These are phyloP conservation scores for Citrullus colocynthis DNA, from an alignment of 306 rosid species.

Conservation along the genomic window DNA sequence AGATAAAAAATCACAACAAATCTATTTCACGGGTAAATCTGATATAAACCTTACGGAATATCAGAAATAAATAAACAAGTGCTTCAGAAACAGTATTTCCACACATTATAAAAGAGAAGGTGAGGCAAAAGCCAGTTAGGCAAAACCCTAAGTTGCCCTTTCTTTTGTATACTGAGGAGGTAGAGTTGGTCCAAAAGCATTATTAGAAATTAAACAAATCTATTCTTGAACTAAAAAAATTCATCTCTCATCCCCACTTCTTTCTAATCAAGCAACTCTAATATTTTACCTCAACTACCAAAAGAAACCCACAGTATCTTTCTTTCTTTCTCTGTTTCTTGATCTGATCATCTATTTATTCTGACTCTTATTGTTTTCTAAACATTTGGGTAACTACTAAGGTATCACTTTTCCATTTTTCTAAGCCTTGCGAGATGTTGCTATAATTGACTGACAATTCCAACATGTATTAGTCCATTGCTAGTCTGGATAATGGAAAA, in stretches of 20 bases:
- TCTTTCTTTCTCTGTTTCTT: not conserved
- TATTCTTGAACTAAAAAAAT: not conserved
- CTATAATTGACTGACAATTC: not conserved
- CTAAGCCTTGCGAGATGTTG: not conserved
- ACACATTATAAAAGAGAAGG: not conserved
- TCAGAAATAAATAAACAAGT: not conserved
- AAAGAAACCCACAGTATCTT: not conserved
- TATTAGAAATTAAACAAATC: not conserved
- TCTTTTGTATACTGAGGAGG: not conserved
- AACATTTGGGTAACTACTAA: not conserved
- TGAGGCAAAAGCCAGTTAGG: not conserved
- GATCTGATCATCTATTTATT: not conserved
- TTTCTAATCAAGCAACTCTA: not conserved
- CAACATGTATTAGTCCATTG: not conserved
- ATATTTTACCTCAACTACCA: not conserved
- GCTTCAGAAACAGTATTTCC: not conserved
- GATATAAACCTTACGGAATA: not conserved
- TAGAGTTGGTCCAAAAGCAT: not conserved
- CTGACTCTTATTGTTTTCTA: not conserved
- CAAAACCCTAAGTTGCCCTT: not conserved
- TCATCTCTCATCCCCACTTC: not conserved
- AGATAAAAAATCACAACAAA: not conserved
- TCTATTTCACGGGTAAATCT: not conserved
- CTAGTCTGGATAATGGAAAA: not conserved
- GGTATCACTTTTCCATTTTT: not conserved